Evolutionary conservation across 163 green algal species (phyloP), one percentile per base, ranked within the genome.

Genomic region (Scenedesmus sp.): DNA sequence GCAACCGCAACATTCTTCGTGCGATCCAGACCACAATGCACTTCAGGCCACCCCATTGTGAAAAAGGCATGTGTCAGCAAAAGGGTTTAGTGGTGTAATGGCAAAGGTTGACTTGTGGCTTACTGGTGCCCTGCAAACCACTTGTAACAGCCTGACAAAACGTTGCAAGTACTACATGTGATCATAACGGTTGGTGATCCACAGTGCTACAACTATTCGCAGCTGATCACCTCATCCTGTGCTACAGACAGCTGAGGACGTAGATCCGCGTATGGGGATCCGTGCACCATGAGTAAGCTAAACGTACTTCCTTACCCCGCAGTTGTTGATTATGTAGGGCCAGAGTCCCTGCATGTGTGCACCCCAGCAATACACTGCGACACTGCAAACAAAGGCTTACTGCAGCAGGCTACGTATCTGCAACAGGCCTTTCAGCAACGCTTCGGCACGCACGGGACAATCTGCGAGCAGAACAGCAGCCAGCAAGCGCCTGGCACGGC

Each of bases 271-370:
- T 81, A 51, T 46, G 37, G 37, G n/a, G 72, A 35, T 49, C 72
- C 35, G 72, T 49, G 35, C 35, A 81, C 72, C 33, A 81, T 49
- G 37, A 81, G 3, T n/a, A 68, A 68, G n/a, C 72, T 90, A 12
- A 84, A 70, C 53, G 85, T 85, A 3, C 51, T 90, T 26, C 85
- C 85, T 4, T 85, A 90, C 44, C 85, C 85, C 15, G 44, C 70
- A 49, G 20, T 85, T 18, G 85, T 90, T 20, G 85, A 85, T 3
- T 79, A 79, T 56, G 46, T 90, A 33, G 72, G 85, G 26, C 72
- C 85, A 40, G 44, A 72, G 1, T 10, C 40, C 42, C 53, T 76
- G 18, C 12, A 35, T 24, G 18, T 90, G 13, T 35, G n/a, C 46
- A 46, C 18, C 42, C n/a, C 85, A 37, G n/a, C 68, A 40, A 40